These are phyloP conservation scores for Ciborinia camelliae DNA, from an alignment of 2,329 filamentous ascomycete genomes.

Conservation along the genomic window DNA sequence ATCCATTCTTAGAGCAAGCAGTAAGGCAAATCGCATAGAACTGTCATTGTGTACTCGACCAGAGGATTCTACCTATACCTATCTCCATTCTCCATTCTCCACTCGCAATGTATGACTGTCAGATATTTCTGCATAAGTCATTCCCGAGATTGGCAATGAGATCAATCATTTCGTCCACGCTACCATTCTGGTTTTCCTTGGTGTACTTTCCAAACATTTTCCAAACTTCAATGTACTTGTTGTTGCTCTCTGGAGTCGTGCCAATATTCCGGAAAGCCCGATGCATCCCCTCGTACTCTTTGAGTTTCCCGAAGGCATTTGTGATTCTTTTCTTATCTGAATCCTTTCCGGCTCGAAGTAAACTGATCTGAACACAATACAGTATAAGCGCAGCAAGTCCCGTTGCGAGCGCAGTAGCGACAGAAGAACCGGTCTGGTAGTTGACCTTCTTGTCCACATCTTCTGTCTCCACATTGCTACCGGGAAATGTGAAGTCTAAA, in stretches of 20 bases:
- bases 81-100: no score
- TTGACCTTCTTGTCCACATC: not conserved
- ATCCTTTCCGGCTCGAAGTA: not conserved
- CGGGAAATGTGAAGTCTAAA: conserved; percentile 36
- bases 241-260: not conserved
- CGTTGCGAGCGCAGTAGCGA: conserved; percentile 36
- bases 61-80: no score
- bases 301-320: not conserved
- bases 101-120: not conserved
- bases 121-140: not conserved
- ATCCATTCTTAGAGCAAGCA: no score
- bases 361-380: conserved; percentile 29
- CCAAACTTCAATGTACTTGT: not conserved
- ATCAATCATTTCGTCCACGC: not conserved
- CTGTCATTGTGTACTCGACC: no score
- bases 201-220: not conserved
- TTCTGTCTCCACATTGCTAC: conserved; percentile 21
- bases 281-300: not conserved
- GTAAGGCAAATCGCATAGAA: no score
- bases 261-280: not conserved
- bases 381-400: conserved; percentile 38
- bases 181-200: not conserved
- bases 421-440: conserved; percentile 27
- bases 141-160: not conserved
- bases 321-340: not conserved